A percentile compares a stretch with the other conserved stretches of the same genome.
Conservation (phyloP, 2,329 filamentous ascomycete genomes). For the Ceratocystis eucalypticola region DNA sequence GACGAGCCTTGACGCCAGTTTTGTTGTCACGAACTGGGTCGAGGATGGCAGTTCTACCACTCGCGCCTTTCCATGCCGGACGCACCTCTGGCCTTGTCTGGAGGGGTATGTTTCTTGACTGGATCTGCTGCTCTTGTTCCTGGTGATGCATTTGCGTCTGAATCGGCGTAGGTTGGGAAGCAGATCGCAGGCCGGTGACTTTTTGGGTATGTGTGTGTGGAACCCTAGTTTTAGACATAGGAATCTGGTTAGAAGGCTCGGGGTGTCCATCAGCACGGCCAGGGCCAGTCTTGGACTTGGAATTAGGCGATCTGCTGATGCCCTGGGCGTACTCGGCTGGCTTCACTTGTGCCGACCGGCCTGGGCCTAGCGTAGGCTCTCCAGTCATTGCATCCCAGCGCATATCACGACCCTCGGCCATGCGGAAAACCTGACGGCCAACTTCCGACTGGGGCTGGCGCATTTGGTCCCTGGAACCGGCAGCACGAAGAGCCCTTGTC, state of each 20-base stretch:
- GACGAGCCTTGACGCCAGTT: constrained; percentile 10
- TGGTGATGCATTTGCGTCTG: background rate
- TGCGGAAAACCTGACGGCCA: constrained; percentile 19
- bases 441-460: constrained; percentile 8
- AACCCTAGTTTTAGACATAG: background rate
- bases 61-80: constrained; percentile 59
- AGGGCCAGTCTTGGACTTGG: background rate
- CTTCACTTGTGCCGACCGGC: constrained; percentile 42
- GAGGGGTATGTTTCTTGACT: background rate
- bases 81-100: constrained; percentile 27
- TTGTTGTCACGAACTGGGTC: constrained; percentile 46
- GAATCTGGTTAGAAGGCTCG: background rate
- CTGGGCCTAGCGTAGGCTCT: constrained; percentile 46
- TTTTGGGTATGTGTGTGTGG: background rate
- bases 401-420: constrained; percentile 27
- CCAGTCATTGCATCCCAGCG: constrained; percentile 55
- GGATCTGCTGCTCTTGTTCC: background rate
- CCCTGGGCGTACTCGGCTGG: constrained; percentile 37
- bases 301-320: constrained; percentile 21
- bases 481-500: constrained; percentile 26
- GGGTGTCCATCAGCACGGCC: background rate
- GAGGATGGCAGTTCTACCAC: constrained; percentile 51
- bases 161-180: constrained; percentile 2
- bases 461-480: constrained; percentile 29
- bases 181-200: constrained; percentile 30